Percentiles rank a stretch among this genome's conserved stretches.
Conservation (phyloP, 768 basidiomycete genomes). For the Suillus occidentalis region DNA sequence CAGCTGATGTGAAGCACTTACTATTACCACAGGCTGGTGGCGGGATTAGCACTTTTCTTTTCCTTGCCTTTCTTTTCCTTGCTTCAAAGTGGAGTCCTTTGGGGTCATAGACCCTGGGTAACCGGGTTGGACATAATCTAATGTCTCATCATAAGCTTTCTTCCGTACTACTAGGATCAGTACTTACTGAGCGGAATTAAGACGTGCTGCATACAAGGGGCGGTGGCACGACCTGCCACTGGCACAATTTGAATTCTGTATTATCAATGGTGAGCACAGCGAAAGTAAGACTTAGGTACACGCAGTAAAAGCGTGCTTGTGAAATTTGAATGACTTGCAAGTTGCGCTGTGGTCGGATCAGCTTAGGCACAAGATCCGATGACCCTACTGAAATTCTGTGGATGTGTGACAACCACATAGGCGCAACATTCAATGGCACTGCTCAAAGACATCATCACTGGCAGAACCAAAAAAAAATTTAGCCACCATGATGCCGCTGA, state of each 20-base stretch:
- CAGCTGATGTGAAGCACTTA: neutral
- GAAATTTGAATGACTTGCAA: neutral
- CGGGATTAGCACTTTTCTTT: neutral
- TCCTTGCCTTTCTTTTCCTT: too few species aligned
- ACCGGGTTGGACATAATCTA: too few species aligned
- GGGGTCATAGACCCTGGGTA: too few species aligned
- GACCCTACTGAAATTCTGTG: too few species aligned
- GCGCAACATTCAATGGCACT: neutral
- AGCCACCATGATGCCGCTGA: neutral
- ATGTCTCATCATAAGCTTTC: too few species aligned
- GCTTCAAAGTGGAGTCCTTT: too few species aligned
- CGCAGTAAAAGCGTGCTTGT: neutral
- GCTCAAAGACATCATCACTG: neutral
- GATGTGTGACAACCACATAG: neutral
- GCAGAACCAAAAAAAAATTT: neutral
- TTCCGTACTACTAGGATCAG: neutral
- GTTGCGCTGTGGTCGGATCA: neutral
- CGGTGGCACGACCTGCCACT: neutral
- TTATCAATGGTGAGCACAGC: neutral
- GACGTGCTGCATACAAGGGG: neutral
- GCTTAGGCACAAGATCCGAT: neutral
- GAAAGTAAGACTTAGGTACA: neutral
- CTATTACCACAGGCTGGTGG: neutral
- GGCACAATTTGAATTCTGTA: neutral
- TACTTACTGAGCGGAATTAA: neutral